Base-by-base conservation (phyloP, 306 rosid genomes). In the Pueraria montana region DNA sequence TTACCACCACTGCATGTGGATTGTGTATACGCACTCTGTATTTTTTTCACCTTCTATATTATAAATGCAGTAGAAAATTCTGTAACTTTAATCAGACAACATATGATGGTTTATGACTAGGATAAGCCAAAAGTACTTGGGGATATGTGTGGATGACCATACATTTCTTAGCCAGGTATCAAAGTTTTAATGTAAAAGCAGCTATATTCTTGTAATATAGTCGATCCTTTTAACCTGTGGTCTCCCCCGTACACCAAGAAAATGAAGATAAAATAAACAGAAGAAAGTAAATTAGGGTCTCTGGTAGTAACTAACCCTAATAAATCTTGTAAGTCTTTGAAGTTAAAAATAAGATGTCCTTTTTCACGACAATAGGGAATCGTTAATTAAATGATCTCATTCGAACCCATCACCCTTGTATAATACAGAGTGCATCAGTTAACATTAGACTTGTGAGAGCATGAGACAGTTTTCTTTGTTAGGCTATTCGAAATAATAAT, bases 391-490 rank as follows among this genome's bases (percentile, higher is more conserved):
- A 42, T 42, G 21, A 45, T 58, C 71, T 43, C 38, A 26, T n/a
- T 82, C 53, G 10, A 55, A 76, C 48, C 21, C 56, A 24, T 34
- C 42, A 58, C 38, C 43, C 53, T 78, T 52, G 61, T 70, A 30
- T 67, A 36, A 40, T 23, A 34, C 65, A 10, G 21, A 46, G 62
- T 80, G 69, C 80, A 43, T 53, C 23, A 65, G 20, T 38, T 36
- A 75, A 36, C 59, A 18, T 74, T 2, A 3, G 13, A 20, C 56
- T 11, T 2, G 27, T 43, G 56, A 23, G 46, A 23, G 16, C 6
- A 16, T 26, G 59, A 24, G 46, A 42, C 3, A 23, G 43, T 16
- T 76, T 24, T 38, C 42, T 58, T 17, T 18, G 66, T 45, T 48
- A 45, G 23, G 10, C 43, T 38, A 2, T 63, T 27, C 11, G 6